These are phyloP conservation scores for Rhizophagus sp. DNA, from an alignment of 192 early-diverging fungal genomes.

Conservation along the genomic window DNA sequence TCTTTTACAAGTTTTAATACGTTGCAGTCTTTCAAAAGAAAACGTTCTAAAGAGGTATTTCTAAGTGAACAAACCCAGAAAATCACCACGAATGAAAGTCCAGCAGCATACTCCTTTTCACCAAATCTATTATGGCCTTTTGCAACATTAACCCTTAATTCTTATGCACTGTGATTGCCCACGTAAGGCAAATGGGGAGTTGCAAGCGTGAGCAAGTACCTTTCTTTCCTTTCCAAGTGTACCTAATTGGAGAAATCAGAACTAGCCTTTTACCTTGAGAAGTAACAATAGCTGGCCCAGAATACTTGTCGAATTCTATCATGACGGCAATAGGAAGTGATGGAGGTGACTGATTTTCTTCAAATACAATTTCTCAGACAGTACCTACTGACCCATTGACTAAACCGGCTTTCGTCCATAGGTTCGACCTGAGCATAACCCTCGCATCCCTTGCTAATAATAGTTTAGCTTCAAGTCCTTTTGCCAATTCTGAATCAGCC, in stretches of 20 bases:
- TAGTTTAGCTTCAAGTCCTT: slow-evolving; percentile 10
- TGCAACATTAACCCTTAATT: too few species aligned
- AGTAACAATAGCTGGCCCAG: neutral
- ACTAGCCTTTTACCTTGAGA: neutral
- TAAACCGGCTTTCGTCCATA: neutral
- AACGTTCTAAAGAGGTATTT: neutral
- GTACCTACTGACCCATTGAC: neutral
- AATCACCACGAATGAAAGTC: neutral
- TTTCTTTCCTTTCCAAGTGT: neutral
- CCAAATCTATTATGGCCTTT: too few species aligned
- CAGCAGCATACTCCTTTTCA: too few species aligned
- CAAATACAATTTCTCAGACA: neutral
- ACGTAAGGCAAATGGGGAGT: neutral
- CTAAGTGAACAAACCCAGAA: neutral
- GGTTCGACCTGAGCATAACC: too few species aligned
- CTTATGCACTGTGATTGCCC: too few species aligned
- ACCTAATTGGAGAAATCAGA: neutral
- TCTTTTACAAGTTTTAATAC: too few species aligned
- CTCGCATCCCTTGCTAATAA: too few species aligned
- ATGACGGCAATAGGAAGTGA: too few species aligned
- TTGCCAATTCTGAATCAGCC: neutral
- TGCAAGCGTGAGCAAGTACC: neutral
- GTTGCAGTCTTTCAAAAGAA: too few species aligned
- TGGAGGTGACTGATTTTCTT: too few species aligned
- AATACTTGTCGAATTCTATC: neutral